Base-by-base conservation (phyloP, 176 grass and related monocot genomes). In the Pharus latifolius region DNA sequence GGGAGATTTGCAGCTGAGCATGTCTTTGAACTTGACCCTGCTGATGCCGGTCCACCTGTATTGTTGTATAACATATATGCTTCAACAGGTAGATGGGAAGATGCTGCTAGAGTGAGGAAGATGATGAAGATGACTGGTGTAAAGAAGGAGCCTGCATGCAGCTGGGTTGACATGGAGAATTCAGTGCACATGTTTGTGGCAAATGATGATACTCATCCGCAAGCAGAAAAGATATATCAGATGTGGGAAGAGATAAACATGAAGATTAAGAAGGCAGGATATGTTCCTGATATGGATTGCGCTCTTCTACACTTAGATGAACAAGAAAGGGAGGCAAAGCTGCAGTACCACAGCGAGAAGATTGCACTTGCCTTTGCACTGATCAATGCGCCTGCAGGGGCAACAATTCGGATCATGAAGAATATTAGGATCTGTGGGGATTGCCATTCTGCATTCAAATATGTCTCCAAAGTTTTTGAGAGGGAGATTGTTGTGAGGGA, bases 351-450 rank as follows among this genome's bases (percentile, higher is more conserved):
- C 22, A 84, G 89, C 1, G 89, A 92, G 84, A 92, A 84, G 73
- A 80, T 92, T 28, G 89, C 89, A 9, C 84, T 92, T 30, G 78
- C 89, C 29, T 92, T 92, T 82, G 81, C 84, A 24, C 19, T 92
- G 35, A 80, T 88, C 62, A 81, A 75, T 40, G 84, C 78, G 78
- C 89, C 89, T 58, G 45, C 37, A 27, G 73, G 81, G 45, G 89
- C 81, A 37, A 77, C 64, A 1, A 82, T 92, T 60, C 81, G 80
- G 9, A 92, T 92, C 57, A 92, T 92, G 84, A 92, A 92, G 30
- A 92, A 92, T 65, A 84, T 92, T 45, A 88, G 89, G 63, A 88
- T 92, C 67, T 92, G 89, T 7, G 80, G 89, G 24, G 89, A 92
- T 71, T 92, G 89, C 50, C 89, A 92, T 67, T 75, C 81, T 72